Evolutionary conservation across 208 protist genomes (phyloP).

Genomic region (Crithidia sp.): DNA sequence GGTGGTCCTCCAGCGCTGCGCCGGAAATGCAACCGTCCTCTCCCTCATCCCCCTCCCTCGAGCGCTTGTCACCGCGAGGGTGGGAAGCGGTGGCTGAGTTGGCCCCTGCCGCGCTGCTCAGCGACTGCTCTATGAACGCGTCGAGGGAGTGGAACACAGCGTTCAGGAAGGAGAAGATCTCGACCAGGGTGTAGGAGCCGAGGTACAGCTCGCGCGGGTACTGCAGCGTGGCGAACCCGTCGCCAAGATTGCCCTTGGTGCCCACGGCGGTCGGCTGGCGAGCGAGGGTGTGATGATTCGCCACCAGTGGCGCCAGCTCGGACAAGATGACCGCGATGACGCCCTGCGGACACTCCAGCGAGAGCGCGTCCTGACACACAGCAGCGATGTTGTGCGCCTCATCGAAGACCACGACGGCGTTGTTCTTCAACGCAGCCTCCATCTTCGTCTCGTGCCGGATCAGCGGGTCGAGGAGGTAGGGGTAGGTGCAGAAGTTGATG

Average conservation of each 20-base stretch:
- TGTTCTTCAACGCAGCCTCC: slow-evolving; percentile 68
- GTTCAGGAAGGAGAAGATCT: slow-evolving; percentile 63
- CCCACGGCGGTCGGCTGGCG: not conserved
- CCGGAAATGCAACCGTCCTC: slow-evolving; percentile 7
- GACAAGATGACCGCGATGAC: slow-evolving; percentile 48
- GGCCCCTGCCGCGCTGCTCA: no score
- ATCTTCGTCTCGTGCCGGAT: slow-evolving; percentile 90
- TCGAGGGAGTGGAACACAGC: slow-evolving; percentile 43
- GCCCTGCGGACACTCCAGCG: slow-evolving; percentile 41
- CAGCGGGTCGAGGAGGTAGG: slow-evolving; percentile 96
- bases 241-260: not conserved
- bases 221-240: slow-evolving; percentile 23
- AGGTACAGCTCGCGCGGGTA: slow-evolving; percentile 75
- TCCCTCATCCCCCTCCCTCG: not conserved
- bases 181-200: slow-evolving; percentile 52
- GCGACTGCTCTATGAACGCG: slow-evolving; percentile 24
- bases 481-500: slow-evolving; percentile 97
- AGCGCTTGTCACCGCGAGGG: slow-evolving; percentile 16
- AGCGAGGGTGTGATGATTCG: slow-evolving; percentile 18
- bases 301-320: slow-evolving; percentile 55
- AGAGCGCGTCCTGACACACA: slow-evolving; percentile 79
- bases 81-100: not conserved
- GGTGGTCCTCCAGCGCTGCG: slow-evolving; percentile 6
- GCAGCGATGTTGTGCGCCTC: slow-evolving; percentile 95
- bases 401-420: slow-evolving; percentile 95